Base-by-base conservation (phyloP, 208 protist species). In the Lotmaria passim region DNA sequence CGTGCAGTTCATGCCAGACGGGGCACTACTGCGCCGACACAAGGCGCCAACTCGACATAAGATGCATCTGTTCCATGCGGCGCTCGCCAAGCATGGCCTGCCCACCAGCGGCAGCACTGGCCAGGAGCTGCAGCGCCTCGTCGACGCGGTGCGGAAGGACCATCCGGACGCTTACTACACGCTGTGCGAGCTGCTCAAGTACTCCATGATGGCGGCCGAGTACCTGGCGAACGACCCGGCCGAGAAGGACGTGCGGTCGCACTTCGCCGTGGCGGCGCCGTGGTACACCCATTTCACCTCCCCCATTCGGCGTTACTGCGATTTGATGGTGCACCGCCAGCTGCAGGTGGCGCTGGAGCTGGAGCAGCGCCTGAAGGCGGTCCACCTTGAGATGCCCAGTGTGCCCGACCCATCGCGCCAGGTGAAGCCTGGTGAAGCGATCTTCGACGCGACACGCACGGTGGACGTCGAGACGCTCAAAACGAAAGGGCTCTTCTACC, bases 281-380 rank as follows among this genome's bases (percentile, higher is more conserved):
- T 91, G 93, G 71, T 98, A 98, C 79, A 97, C 93, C 17, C 96
- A 98, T 78, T 98, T 98, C 66, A 98, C 95, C 21, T 98, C 93
- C 5, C 96, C 96, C 11, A 97, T 98, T 65, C 91, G 96, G 8
- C 87, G 96, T 43, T 98, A 98, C 79, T 81, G 82, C 59, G 95
- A 98, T 69, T 81, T 98, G 46, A 82, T 98, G 53, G 91, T 93
- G 19, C 96, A 98, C 73, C 87, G 95, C 12, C 90, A 95, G 73
- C 75, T 98, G 47, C 62, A 78, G 21, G 76, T 89, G 19, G 90
- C 90, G 3, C 71, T 97, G 28, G 88, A 94, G 73, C 73, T 95
- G 47, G 90, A 97, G 81, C 63, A 61, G 38, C 59, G 67, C 30
- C 74, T 93, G 68, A 79, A 81, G 33, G 75, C 79, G 24, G 59